Conservation (phyloP, 1,284 basidiomycete species). For the Sanghuangporus sanghuang region DNA sequence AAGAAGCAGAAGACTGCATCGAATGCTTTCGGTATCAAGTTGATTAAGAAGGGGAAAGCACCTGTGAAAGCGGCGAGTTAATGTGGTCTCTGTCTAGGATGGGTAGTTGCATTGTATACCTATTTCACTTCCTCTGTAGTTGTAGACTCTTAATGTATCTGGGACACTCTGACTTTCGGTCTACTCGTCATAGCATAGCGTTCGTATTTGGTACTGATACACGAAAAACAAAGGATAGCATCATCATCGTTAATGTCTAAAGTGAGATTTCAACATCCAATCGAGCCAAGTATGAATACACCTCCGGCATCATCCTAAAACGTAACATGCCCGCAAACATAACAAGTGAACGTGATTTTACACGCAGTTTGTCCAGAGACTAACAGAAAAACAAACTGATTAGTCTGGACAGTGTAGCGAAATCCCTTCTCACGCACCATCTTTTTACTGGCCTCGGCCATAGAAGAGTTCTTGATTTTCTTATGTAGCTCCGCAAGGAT, state of each 20-base stretch:
- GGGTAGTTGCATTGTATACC: constrained; percentile 1
- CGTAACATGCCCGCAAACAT: constrained; percentile 85
- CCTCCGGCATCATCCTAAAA: constrained; percentile 85
- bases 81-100: constrained; percentile 19
- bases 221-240: not conserved
- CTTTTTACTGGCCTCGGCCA: constrained; percentile 68
- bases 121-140: not conserved
- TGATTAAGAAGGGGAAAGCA: constrained; percentile 49
- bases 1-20: constrained; percentile 67
- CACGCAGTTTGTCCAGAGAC: constrained; percentile 58
- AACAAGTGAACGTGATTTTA: constrained; percentile 77
- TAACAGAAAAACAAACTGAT: constrained; percentile 27
- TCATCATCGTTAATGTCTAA: constrained; percentile 25
- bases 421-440: constrained; percentile 42
- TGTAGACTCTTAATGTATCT: not conserved
- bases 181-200: not conserved
- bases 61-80: constrained; percentile 28
- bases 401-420: constrained; percentile 7
- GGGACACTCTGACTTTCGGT: not conserved
- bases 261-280: constrained; percentile 75
- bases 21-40: constrained; percentile 67
- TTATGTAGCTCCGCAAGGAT: constrained; percentile 79
- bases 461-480: constrained; percentile 67
- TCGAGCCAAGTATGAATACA: constrained; percentile 83
- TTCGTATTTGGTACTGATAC: not conserved